Conservation (phyloP, 2,329 filamentous ascomycete genomes). For the Dactylonectria macrodidyma region DNA sequence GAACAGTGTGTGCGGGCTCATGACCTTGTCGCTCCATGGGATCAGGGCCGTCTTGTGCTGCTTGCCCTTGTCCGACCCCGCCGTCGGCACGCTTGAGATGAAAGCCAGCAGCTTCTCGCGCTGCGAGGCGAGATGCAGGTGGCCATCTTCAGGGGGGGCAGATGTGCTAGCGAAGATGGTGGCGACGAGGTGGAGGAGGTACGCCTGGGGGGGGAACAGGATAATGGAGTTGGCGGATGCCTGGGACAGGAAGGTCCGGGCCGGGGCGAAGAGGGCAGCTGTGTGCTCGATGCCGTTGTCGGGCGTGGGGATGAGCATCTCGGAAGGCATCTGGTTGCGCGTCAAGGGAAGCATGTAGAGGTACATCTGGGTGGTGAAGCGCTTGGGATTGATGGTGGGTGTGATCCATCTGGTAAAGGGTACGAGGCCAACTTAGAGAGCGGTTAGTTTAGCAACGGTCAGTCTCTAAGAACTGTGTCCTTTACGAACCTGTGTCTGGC, state of each 20-base stretch:
- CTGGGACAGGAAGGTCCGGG: constrained; percentile 77
- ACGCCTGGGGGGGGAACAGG: constrained; percentile 91
- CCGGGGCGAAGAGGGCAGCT: constrained; percentile 82
- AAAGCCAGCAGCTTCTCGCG: constrained; percentile 69
- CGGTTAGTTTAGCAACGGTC: constrained; percentile 33
- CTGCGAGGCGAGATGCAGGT: constrained; percentile 61
- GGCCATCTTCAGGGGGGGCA: constrained; percentile 45
- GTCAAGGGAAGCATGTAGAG: constrained; percentile 83
- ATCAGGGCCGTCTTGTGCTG: constrained; percentile 61
- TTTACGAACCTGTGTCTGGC: constrained; percentile 74
- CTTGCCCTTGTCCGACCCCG: constrained; percentile 56
- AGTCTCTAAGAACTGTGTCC: background rate
- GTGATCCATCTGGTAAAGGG: constrained; percentile 97
- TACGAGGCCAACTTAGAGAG: constrained; percentile 71
- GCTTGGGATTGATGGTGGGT: constrained; percentile 77
- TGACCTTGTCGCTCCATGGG: constrained; percentile 74
- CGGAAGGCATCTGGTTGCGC: constrained; percentile 51
- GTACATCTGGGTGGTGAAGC: constrained; percentile 98
- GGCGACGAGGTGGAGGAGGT: constrained; percentile 74
- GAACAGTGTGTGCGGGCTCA: constrained; percentile 67
- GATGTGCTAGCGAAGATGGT: constrained; percentile 62
- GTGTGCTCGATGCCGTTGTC: constrained; percentile 79
- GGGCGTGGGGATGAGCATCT: constrained; percentile 76
- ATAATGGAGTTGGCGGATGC: constrained; percentile 79
- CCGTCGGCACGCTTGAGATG: constrained; percentile 61